phyloP scores from a whole-genome alignment of 2,329 filamentous ascomycete genomes.

The Coniochaeta prunicola region DNA sequence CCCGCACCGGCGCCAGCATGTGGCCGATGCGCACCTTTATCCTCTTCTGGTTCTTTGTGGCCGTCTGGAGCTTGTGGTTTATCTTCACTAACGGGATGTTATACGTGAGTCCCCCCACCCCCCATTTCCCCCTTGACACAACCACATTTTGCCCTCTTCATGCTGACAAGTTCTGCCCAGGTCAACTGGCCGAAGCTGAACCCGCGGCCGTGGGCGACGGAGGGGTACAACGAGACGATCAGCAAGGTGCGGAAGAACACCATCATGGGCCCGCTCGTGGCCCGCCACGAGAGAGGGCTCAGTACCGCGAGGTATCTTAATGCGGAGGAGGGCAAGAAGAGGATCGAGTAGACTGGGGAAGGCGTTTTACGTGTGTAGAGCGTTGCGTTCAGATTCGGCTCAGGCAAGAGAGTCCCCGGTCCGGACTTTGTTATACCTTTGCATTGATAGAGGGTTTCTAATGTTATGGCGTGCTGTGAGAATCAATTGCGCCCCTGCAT shows the following conservation, averaged over 20 bases:
- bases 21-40: conserved; percentile 78
- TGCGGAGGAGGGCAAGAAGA: conserved; percentile 96
- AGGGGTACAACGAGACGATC: conserved; percentile 84
- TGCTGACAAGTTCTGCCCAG: conserved; percentile 36
- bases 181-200: conserved; percentile 98
- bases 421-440: too few species aligned
- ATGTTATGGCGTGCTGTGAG: too few species aligned
- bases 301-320: conserved; percentile 77
- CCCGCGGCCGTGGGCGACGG: conserved; percentile 75
- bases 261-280: conserved; percentile 69
- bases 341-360: conserved; percentile 63
- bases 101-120: conserved; percentile 60
- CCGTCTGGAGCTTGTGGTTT: conserved; percentile 67
- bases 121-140: conserved; percentile 3
- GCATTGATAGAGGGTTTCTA: too few species aligned
- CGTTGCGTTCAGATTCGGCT: background rate
- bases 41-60: conserved; percentile 66
- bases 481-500: too few species aligned
- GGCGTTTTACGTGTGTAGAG: background rate
- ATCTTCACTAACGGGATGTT: conserved; percentile 81
- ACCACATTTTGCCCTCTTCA: too few species aligned
- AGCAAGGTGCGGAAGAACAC: conserved; percentile 74
- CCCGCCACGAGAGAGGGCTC: conserved; percentile 70
- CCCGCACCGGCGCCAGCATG: conserved; percentile 66
- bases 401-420: too few species aligned